Evolutionary conservation across 202 grass and related monocot species (phyloP).

Genomic region (Panicum hallii): DNA sequence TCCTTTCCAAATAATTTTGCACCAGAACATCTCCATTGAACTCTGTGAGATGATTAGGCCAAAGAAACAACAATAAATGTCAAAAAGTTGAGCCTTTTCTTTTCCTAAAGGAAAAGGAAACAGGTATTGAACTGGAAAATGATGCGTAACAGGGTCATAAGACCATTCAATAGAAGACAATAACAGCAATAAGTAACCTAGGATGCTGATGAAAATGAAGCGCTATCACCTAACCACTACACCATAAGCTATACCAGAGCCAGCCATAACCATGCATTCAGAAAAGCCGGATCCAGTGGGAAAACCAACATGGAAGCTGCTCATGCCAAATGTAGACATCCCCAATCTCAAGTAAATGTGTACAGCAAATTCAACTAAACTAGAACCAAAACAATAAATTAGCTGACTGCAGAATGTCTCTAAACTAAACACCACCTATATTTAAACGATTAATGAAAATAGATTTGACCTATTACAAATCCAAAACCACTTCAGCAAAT

Average conservation of each 20-base stretch:
- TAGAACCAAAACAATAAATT: background rate
- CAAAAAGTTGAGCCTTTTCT: background rate
- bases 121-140: background rate
- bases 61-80: conserved; percentile 27
- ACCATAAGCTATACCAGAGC: background rate
- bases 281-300: background rate
- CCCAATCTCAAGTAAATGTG: background rate
- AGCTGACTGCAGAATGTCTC: background rate
- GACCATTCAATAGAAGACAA: background rate
- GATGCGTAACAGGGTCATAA: background rate
- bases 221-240: background rate
- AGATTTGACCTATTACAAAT: background rate
- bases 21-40: conserved; percentile 98
- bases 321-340: background rate
- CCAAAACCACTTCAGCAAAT: background rate
- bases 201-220: background rate
- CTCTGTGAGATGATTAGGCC: conserved; percentile 57
- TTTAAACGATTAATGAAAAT: conserved; percentile 1
- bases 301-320: conserved; percentile 9
- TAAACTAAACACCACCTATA: conserved; percentile 11
- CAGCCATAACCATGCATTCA: background rate
- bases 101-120: background rate
- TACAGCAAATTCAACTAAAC: conserved; percentile 16
- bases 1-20: conserved; percentile 99
- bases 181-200: conserved; percentile 1